Evolutionary conservation across 2,329 filamentous ascomycete species (phyloP).

Genomic region (Juglanconis juglandina): DNA sequence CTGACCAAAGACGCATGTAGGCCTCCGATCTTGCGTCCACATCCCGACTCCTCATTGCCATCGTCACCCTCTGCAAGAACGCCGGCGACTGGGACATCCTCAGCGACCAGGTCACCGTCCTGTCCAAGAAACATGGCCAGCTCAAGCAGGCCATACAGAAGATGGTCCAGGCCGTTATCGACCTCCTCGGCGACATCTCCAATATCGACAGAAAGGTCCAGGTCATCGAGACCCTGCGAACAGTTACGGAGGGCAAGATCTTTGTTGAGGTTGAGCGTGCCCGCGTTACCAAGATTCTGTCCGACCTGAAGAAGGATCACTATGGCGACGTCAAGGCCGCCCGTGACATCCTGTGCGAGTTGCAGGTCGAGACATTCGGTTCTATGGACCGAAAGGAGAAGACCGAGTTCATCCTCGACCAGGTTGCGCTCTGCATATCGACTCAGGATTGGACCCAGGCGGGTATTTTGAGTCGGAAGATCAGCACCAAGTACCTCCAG

Average conservation of each 20-base stretch:
- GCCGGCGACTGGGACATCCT: slow-evolving; percentile 88
- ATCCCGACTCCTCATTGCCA: slow-evolving; percentile 78
- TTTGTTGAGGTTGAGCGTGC: slow-evolving; percentile 98
- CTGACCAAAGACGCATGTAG: slow-evolving; percentile 41
- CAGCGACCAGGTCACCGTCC: slow-evolving; percentile 91
- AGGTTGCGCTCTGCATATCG: slow-evolving; percentile 92
- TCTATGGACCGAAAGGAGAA: slow-evolving; percentile 97
- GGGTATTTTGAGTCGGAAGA: slow-evolving; percentile 89
- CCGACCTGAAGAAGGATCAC: slow-evolving; percentile 95
- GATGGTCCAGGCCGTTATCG: slow-evolving; percentile 97
- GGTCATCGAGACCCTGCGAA: slow-evolving; percentile 90
- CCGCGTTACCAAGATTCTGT: slow-evolving; percentile 89
- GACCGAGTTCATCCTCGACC: slow-evolving; percentile 96
- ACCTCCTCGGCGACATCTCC: slow-evolving; percentile 82
- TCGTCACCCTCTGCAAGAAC: slow-evolving; percentile 93
- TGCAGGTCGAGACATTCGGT: slow-evolving; percentile 98
- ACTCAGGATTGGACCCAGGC: slow-evolving; percentile 96
- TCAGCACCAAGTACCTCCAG: slow-evolving; percentile 88
- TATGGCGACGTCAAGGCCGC: slow-evolving; percentile 80
- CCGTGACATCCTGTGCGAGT: slow-evolving; percentile 89
- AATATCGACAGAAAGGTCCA: slow-evolving; percentile 83
- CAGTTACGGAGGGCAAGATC: slow-evolving; percentile 98
- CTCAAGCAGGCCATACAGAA: slow-evolving; percentile 98
- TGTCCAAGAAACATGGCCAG: slow-evolving; percentile 99
- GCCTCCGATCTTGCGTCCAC: slow-evolving; percentile 95